These are phyloP conservation scores for Phytophthora litchii DNA, from an alignment of 352 stramenopile species.

Conservation along the genomic window DNA sequence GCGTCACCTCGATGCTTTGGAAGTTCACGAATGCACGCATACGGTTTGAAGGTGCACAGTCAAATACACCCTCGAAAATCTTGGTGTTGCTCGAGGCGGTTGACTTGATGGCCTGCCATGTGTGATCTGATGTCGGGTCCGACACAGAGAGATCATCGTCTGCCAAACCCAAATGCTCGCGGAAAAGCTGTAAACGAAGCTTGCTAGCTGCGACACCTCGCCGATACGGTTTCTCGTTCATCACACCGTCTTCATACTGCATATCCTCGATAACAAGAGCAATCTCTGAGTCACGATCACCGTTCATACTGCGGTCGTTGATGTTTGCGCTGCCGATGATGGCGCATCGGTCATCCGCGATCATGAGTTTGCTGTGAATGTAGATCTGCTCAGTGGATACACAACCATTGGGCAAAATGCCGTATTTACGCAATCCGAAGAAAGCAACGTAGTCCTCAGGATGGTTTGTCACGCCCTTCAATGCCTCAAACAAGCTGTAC, in stretches of 20 bases:
- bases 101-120: slow-evolving; percentile 66
- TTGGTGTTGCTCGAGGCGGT: slow-evolving; percentile 71
- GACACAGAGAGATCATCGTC: slow-evolving; percentile 61
- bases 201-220: slow-evolving; percentile 65
- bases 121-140: slow-evolving; percentile 65
- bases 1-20: slow-evolving; percentile 63
- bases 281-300: slow-evolving; percentile 90
- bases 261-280: slow-evolving; percentile 85
- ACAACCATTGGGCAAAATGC: slow-evolving; percentile 78
- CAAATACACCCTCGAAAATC: slow-evolving; percentile 85
- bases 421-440: slow-evolving; percentile 85
- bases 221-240: slow-evolving; percentile 76
- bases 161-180: slow-evolving; percentile 75
- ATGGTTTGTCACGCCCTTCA: slow-evolving; percentile 64
- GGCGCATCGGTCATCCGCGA: slow-evolving; percentile 89
- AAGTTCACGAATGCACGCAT: too few relatives aligned
- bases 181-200: slow-evolving; percentile 81
- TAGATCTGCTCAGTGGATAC: slow-evolving; percentile 92
- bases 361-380: slow-evolving; percentile 92
- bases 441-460: slow-evolving; percentile 85
- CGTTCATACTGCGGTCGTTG: slow-evolving; percentile 95
- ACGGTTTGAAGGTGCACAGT: slow-evolving; percentile 43
- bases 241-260: slow-evolving; percentile 75
- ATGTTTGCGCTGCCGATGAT: slow-evolving; percentile 96
- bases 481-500: slow-evolving; percentile 75